Conservation (phyloP, 1,284 basidiomycete genomes). For the Trichosporon coremiiforme region DNA sequence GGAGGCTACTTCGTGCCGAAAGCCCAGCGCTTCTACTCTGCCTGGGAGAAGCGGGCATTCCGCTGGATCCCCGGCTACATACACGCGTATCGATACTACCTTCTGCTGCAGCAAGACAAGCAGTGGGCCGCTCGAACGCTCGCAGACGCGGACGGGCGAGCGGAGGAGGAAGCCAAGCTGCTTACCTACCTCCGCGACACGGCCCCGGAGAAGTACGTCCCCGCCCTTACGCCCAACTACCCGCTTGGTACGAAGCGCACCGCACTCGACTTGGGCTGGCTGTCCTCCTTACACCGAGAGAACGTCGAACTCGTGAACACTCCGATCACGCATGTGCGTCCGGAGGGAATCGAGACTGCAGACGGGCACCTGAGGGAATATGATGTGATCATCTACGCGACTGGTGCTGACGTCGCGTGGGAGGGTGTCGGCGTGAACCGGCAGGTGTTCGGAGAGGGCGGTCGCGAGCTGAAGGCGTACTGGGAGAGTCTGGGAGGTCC, state of each 20-base stretch:
- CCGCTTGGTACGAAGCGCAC: conserved; percentile 28
- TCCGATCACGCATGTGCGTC: not conserved
- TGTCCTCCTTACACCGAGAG: conserved; percentile 22
- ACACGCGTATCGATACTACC: not conserved
- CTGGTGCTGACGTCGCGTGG: conserved; percentile 39
- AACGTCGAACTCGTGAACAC: conserved; percentile 27
- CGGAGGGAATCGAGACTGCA: conserved; percentile 22
- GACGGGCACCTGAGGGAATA: conserved; percentile 32
- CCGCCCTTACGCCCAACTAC: conserved; percentile 22
- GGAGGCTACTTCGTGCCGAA: conserved; percentile 28
- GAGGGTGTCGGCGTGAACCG: conserved; percentile 43
- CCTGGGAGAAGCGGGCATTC: conserved; percentile 25
- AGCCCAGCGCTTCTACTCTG: conserved; percentile 21
- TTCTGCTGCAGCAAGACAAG: conserved; percentile 20
- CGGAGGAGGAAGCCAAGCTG: conserved; percentile 12
- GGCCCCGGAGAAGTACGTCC: conserved; percentile 26
- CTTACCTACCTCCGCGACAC: conserved; percentile 21
- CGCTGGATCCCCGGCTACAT: conserved; percentile 24
- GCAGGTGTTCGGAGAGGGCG: conserved; percentile 36
- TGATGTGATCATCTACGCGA: conserved; percentile 31
- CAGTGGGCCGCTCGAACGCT: not conserved
- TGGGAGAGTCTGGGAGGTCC: conserved; percentile 38
- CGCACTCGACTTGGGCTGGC: conserved; percentile 25
- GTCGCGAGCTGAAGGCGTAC: conserved; percentile 33
- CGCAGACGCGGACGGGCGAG: not conserved